Percentiles rank a stretch among this genome's conserved stretches.
These are phyloP conservation scores for Cadophora malorum DNA, from an alignment of 2,329 filamentous ascomycete genomes.

Conservation along the genomic window DNA sequence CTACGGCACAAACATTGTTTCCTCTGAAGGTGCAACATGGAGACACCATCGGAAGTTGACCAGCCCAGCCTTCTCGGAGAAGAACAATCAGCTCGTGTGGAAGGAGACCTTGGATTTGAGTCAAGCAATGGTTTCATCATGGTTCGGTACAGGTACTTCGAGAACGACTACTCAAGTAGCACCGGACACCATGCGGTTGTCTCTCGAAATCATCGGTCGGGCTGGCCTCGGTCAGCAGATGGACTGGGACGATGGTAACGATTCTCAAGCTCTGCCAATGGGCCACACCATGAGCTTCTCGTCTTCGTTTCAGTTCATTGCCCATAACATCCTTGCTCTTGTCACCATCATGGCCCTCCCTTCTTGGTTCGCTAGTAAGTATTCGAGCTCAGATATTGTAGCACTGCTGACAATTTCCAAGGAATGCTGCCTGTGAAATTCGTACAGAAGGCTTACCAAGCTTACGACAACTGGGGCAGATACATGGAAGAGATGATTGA, in stretches of 20 bases:
- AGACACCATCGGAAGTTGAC: slow-evolving; percentile 41
- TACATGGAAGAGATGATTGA: slow-evolving; percentile 33
- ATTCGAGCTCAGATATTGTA: not conserved
- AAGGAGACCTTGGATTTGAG: slow-evolving; percentile 55
- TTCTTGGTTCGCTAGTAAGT: slow-evolving; percentile 13
- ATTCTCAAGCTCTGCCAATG: slow-evolving; percentile 9
- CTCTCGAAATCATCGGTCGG: slow-evolving; percentile 64
- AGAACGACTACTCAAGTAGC: slow-evolving; percentile 53
- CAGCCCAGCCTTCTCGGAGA: slow-evolving; percentile 44
- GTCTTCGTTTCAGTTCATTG: slow-evolving; percentile 21
- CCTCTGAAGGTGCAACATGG: slow-evolving; percentile 40
- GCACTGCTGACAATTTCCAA: slow-evolving; percentile 10
- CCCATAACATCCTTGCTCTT: slow-evolving; percentile 18
- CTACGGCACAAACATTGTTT: slow-evolving; percentile 41
- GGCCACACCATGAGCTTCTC: slow-evolving; percentile 24
- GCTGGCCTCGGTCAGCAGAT: slow-evolving; percentile 71
- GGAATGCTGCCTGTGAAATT: slow-evolving; percentile 4
- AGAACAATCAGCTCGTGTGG: slow-evolving; percentile 52
- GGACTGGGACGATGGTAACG: slow-evolving; percentile 19
- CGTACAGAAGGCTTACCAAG: slow-evolving; percentile 20
- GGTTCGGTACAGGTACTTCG: slow-evolving; percentile 43
- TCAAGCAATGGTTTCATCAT: slow-evolving; percentile 48
- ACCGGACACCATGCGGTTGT: slow-evolving; percentile 66
- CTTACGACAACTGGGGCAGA: slow-evolving; percentile 28
- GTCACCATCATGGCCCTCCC: slow-evolving; percentile 9